phyloP scores from a whole-genome alignment of 2,329 filamentous ascomycete genomes.

The Podosphaera aphanis region DNA sequence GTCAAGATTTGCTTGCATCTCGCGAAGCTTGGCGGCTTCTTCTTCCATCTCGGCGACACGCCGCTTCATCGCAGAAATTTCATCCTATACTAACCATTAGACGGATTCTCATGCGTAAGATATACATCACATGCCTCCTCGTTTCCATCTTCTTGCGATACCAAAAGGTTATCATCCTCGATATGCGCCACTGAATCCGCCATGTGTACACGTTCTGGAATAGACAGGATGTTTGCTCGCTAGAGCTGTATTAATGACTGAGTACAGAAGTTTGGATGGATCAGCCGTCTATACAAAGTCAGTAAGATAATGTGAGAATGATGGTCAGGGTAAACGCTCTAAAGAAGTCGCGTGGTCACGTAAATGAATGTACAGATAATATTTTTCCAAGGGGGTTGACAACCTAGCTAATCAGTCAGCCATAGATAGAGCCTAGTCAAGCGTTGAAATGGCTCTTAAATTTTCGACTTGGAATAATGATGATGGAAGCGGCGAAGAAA shows the following conservation, averaged over 20 bases:
- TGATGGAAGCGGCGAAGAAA: neutral
- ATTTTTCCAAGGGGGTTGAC: neutral
- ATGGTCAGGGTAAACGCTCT: neutral
- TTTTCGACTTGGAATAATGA: neutral
- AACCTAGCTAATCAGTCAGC: neutral
- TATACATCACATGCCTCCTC: conserved; percentile 12
- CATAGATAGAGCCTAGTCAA: neutral
- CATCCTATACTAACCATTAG: conserved; percentile 34
- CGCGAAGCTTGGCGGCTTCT: conserved; percentile 62
- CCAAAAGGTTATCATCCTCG: conserved; percentile 11
- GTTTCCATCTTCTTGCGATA: conserved; percentile 13
- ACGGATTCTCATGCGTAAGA: too few relatives aligned
- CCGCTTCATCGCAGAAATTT: conserved; percentile 71
- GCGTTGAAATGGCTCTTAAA: neutral
- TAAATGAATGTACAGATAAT: neutral
- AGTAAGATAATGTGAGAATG: neutral
- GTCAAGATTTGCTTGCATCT: conserved; percentile 72
- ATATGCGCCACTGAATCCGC: conserved; percentile 12
- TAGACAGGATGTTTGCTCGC: neutral
- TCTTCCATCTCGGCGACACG: conserved; percentile 78
- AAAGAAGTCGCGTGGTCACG: neutral
- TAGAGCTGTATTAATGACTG: neutral
- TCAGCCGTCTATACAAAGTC: neutral
- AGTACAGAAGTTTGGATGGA: neutral
- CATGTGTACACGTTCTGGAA: conserved; percentile 7